A percentile compares a stretch with the other conserved stretches of the same genome.
These are phyloP conservation scores for Fusarium cyanostomum DNA, from an alignment of 2,329 filamentous ascomycete species.

Conservation along the genomic window DNA sequence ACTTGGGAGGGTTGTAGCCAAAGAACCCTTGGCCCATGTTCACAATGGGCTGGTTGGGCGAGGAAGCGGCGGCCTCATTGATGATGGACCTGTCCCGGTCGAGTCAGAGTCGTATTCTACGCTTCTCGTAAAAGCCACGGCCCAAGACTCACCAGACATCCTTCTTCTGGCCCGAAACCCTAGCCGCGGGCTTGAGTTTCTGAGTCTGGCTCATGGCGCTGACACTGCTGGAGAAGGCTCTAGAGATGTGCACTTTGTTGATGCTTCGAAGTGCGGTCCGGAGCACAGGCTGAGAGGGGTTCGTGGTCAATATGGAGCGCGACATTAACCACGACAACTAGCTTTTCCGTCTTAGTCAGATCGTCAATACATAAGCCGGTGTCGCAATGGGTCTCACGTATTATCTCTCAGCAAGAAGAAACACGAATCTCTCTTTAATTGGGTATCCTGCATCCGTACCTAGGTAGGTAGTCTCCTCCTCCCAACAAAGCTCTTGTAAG, in stretches of 20 bases:
- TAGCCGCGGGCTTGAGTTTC: constrained; percentile 61
- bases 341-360: constrained; percentile 21
- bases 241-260: constrained; percentile 9
- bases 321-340: constrained; percentile 36
- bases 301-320: constrained; percentile 41
- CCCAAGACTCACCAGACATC: constrained; percentile 59
- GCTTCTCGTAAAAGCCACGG: neutral
- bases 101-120: constrained; percentile 6
- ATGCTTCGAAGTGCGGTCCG: constrained; percentile 32
- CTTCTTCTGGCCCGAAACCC: constrained; percentile 60
- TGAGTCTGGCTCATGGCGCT: constrained; percentile 54
- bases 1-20: constrained; percentile 92
- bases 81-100: constrained; percentile 65
- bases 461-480: constrained; percentile 4
- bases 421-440: constrained; percentile 9
- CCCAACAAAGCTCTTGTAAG: neutral
- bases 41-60: constrained; percentile 70
- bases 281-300: constrained; percentile 30
- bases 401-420: constrained; percentile 4
- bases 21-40: constrained; percentile 78
- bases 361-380: neutral
- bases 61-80: constrained; percentile 71
- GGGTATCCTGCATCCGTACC: neutral
- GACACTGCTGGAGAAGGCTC: constrained; percentile 32
- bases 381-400: neutral